Evolutionary conservation across 345 rosid genomes (phyloP).

Genomic region (Pugionium cornutum): DNA sequence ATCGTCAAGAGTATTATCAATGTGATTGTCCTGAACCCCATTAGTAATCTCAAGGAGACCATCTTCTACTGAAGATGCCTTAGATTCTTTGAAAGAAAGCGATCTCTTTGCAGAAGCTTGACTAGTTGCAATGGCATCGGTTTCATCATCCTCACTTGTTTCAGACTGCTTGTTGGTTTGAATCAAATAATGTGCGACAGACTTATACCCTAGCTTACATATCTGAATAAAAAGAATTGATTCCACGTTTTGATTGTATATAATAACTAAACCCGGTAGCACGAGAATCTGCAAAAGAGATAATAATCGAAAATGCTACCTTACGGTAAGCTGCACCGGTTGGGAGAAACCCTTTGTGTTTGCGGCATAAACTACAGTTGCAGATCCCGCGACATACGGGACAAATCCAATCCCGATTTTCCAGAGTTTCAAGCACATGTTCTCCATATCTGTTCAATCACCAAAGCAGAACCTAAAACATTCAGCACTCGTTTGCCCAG

Average conservation of each 20-base stretch:
- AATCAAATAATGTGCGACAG: conserved; percentile 93
- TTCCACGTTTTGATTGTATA: neutral
- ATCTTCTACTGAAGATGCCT: conserved; percentile 29
- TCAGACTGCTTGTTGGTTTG: conserved; percentile 48
- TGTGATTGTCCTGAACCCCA: conserved; percentile 31
- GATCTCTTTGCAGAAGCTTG: conserved; percentile 65
- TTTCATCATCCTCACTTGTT: conserved; percentile 36
- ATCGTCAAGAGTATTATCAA: conserved; percentile 13
- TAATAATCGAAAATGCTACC: conserved; percentile 42
- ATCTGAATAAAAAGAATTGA: conserved; percentile 47
- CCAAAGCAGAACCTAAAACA: conserved; percentile 7
- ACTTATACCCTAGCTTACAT: conserved; percentile 69
- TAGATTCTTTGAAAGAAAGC: conserved; percentile 49
- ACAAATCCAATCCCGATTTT: conserved; percentile 78
- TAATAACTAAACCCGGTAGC: neutral
- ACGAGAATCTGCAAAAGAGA: neutral
- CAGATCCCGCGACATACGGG: conserved; percentile 91
- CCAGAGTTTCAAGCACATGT: conserved; percentile 85
- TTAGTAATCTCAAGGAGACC: conserved; percentile 18
- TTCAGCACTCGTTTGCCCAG: neutral
- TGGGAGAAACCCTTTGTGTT: conserved; percentile 78
- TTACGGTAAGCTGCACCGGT: conserved; percentile 70
- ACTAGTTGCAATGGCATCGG: conserved; percentile 30
- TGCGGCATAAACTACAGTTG: conserved; percentile 89
- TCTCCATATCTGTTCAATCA: conserved; percentile 70